Evolutionary conservation across 331 rosid species (phyloP), one percentile per base, ranked within the genome.

Genomic region (Malus hybrid): DNA sequence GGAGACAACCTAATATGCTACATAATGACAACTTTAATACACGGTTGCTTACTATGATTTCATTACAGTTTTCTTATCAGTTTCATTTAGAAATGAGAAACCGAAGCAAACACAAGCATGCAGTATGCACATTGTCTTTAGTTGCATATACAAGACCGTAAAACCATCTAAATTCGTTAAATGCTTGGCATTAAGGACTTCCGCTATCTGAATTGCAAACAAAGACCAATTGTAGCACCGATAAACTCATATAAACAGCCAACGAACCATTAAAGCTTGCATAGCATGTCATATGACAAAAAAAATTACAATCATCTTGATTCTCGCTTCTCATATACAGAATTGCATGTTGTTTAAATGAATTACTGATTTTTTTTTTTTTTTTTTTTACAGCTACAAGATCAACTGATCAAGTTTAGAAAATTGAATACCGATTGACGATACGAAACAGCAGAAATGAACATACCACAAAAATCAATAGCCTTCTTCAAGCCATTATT

Each of bases 401-500:
- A 52, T 29, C 19, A 52, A 68, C 4, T 54, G n/a, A 42, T 24
- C 9, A 56, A 54, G 19, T 31, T 32, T 1, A 56, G 39, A 4
- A 66, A 52, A 9, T 48, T 15, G 3, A 32, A 42, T 46, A 76
- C 19, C 33, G 19, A 32, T 59, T 59, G 7, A 71, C 4, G 33
- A 33, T 5, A 71, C 1, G 11, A 20, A 32, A 46, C 62, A n/a
- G 42, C 16, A 29, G 15, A 39, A 14, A 57, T 28, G 72, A n/a
- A 46, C 48, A 74, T 81, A 90, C 97, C 97, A 60, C 97, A 91
- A 79, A 89, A 91, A 81, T 88, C 93, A 68, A 88, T 82, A 67
- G 98, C 97, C 77, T 88, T 94, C 87, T 90, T 91, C 90, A 91
- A 80, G 55, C 98, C 97, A 70, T 28, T 91, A 73, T 91, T 94